Percentiles rank a stretch among this genome's conserved stretches.
Evolutionary conservation across 169 alveolate genomes (phyloP).

Genomic region (Cryptosporidium bovis): DNA sequence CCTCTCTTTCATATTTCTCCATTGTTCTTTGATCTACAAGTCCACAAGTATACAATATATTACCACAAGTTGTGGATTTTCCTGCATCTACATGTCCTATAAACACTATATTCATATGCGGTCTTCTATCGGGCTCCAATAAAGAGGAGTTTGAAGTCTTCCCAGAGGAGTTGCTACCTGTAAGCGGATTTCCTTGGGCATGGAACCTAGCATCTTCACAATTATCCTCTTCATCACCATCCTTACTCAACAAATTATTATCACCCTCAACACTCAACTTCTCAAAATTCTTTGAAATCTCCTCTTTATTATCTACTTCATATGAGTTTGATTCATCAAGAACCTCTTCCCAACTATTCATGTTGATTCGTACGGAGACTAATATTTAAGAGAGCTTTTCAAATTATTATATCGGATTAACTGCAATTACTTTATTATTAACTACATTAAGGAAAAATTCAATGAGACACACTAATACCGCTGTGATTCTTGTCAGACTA

Average conservation of each 20-base stretch:
- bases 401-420: no score
- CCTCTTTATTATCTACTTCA: background rate
- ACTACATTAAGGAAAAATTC: background rate
- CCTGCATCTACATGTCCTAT: conserved; percentile 99
- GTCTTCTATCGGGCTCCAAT: conserved; percentile 87
- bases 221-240: background rate
- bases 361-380: background rate
- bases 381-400: no score
- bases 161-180: background rate
- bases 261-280: background rate
- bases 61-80: conserved; percentile 98
- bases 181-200: background rate
- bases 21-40: conserved; percentile 95
- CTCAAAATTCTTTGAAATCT: background rate
- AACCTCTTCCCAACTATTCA: conserved; percentile 63
- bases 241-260: background rate
- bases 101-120: conserved; percentile 94
- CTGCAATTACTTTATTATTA: no score
- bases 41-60: conserved; percentile 90
- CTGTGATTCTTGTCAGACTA: background rate
- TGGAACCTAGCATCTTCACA: background rate
- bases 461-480: background rate
- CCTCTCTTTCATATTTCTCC: conserved; percentile 97
- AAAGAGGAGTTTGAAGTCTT: conserved; percentile 13
- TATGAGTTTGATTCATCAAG: background rate